phyloP scores from a whole-genome alignment of 768 basidiomycete genomes.

The Harrya chromipes region DNA sequence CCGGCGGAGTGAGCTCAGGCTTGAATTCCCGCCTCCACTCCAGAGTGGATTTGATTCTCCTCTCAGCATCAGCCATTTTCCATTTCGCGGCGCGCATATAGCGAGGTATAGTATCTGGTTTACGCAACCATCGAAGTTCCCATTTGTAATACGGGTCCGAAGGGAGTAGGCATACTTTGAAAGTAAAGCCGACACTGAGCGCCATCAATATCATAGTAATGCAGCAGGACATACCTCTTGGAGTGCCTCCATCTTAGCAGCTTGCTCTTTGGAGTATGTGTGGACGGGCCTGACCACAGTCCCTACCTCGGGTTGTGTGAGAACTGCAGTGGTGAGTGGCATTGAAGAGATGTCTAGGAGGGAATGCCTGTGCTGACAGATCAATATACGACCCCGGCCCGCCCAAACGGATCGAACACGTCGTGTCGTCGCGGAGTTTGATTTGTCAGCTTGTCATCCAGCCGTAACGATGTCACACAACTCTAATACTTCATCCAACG shows the following conservation, averaged over 20 bases:
- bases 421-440: conserved; percentile 16
- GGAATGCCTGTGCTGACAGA: not conserved
- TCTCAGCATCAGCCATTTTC: conserved; percentile 73
- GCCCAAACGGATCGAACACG: not conserved
- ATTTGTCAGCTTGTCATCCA: not conserved
- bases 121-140: conserved; percentile 75
- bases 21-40: conserved; percentile 86
- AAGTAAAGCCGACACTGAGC: not conserved
- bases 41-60: conserved; percentile 70
- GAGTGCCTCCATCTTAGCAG: conserved; percentile 54
- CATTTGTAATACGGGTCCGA: conserved; percentile 71
- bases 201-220: not conserved
- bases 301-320: conserved; percentile 53
- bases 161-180: conserved; percentile 68
- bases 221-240: conserved; percentile 44
- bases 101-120: conserved; percentile 59
- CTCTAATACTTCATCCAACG: conserved; percentile 25
- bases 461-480: not conserved
- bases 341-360: conserved; percentile 20
- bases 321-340: conserved; percentile 44
- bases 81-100: conserved; percentile 89
- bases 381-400: too few relatives aligned
- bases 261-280: conserved; percentile 63
- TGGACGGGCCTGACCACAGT: conserved; percentile 53
- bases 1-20: conserved; percentile 80